phyloP scores from a whole-genome alignment of 2,329 filamentous ascomycete genomes.

The Aspergillus sp. region DNA sequence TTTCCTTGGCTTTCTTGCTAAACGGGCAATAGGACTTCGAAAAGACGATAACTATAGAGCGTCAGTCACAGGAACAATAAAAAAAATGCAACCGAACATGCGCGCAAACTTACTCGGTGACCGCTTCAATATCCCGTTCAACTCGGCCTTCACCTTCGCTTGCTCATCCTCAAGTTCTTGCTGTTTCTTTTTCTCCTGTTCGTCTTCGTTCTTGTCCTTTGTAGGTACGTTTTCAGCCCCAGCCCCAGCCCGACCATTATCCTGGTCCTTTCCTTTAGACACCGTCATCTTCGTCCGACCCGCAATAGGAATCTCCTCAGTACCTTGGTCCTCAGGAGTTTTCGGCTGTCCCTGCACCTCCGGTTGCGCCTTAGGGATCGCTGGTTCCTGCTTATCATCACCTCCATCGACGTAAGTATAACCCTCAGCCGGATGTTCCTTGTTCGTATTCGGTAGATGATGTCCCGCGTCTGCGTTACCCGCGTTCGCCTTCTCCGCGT shows the following conservation, averaged over 20 bases:
- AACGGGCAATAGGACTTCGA: slow-evolving; percentile 91
- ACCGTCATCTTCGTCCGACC: slow-evolving; percentile 54
- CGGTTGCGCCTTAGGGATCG: slow-evolving; percentile 34
- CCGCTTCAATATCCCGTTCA: slow-evolving; percentile 78
- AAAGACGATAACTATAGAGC: slow-evolving; percentile 78
- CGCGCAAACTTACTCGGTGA: slow-evolving; percentile 66
- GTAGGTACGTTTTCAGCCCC: neutral
- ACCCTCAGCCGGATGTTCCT: slow-evolving; percentile 67
- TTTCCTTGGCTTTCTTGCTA: slow-evolving; percentile 79
- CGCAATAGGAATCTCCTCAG: slow-evolving; percentile 52
- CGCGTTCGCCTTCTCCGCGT: slow-evolving; percentile 45
- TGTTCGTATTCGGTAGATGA: slow-evolving; percentile 40
- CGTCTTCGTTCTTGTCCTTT: slow-evolving; percentile 40
- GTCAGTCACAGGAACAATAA: neutral
- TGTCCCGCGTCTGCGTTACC: slow-evolving; percentile 61
- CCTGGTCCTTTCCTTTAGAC: slow-evolving; percentile 38
- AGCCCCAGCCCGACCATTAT: slow-evolving; percentile 13
- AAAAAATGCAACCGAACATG: neutral
- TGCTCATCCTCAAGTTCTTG: slow-evolving; percentile 56
- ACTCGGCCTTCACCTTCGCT: slow-evolving; percentile 60
- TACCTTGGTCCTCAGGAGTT: neutral
- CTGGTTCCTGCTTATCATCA: slow-evolving; percentile 30
- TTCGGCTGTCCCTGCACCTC: neutral
- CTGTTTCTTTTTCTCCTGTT: slow-evolving; percentile 46
- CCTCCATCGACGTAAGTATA: slow-evolving; percentile 31